Base-by-base conservation (phyloP, 2,329 filamentous ascomycete species). In the Trichoderma cornu-damae region DNA sequence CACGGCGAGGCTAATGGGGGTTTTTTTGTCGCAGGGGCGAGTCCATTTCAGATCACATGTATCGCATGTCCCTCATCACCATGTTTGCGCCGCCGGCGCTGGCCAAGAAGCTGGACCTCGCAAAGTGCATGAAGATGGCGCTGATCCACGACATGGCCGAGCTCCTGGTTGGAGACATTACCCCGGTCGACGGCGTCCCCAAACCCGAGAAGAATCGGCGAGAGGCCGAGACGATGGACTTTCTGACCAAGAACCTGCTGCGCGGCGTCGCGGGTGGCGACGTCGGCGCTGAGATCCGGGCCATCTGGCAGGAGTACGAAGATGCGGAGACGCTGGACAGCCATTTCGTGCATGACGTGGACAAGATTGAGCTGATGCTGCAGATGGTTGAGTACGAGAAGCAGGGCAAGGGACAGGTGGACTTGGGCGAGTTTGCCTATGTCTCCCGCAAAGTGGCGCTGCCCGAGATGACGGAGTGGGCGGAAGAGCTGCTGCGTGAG, bases 331-430 rank as follows among this genome's bases (percentile, higher is more conserved):
- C 94, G 7, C 75, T 86, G 12, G 93, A 99, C 70, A 89, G 88
- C 64, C 79, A 86, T 60, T 97, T 93, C 62, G 94, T 99, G 42
- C 94, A 99, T 71, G 94, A 99, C 70, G 84, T 99, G 59, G 94
- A 99, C 75, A 97, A 97, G 84, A 85, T 99, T 72, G 94, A 99
- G 76, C 77, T 99, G 63, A 75, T 99, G 60, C 76, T 96, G 68
- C 94, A 99, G 77, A 96, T 96, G 89, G 77, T 96, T 28, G 94
- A 99, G 73, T 99, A 99, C 68, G 94, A 99, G 81, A 86, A 88
- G 66, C 75, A 79, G 11, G 78, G 83, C 49, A 74, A 85, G 56
- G 83, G 83, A 26, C 73, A 76, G 61, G 71, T 90, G 37, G 90
- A 97, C 70, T 75, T 99, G 50, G 84, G 87, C 52, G 94, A 99